Evolutionary conservation across 495 filamentous ascomycete species (phyloP).

Genomic region (Penicillium bovifimosum): DNA sequence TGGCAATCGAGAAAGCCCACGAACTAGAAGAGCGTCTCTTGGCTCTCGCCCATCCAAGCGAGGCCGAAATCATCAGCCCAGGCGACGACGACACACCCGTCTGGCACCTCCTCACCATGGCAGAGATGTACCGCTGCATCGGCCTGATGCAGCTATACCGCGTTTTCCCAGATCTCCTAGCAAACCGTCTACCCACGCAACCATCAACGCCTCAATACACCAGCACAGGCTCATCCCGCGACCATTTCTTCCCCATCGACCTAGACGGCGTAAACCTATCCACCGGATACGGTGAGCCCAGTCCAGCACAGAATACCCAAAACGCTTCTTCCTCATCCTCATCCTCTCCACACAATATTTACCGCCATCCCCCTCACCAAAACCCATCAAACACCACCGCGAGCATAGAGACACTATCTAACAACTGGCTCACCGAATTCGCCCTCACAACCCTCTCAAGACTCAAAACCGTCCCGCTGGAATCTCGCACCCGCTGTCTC

Average conservation of each 20-base stretch:
- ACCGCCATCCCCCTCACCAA: background rate
- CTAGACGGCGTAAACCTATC: constrained; percentile 23
- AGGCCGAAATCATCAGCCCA: constrained; percentile 46
- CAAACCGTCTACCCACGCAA: constrained; percentile 32
- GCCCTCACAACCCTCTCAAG: constrained; percentile 48
- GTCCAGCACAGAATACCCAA: background rate
- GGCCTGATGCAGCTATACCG: constrained; percentile 52
- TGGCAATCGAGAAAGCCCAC: constrained; percentile 41
- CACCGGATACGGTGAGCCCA: constrained; percentile 15
- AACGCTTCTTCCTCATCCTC: background rate
- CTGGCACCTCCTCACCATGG: constrained; percentile 52
- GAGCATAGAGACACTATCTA: constrained; percentile 19
- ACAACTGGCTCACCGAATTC: constrained; percentile 49
- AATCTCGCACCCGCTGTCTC: constrained; percentile 50
- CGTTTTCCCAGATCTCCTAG: constrained; percentile 48
- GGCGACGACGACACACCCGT: constrained; percentile 53
- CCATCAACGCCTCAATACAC: constrained; percentile 10
- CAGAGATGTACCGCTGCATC: constrained; percentile 51
- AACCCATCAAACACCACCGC: background rate
- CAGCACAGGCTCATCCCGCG: constrained; percentile 1
- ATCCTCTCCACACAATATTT: constrained; percentile 5
- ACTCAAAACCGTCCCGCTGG: constrained; percentile 46
- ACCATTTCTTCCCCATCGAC: constrained; percentile 30
- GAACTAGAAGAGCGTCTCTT: constrained; percentile 49
- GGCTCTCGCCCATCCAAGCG: constrained; percentile 41